phyloP scores from a whole-genome alignment of 2,329 filamentous ascomycete species.

The Colletotrichum tabaci region DNA sequence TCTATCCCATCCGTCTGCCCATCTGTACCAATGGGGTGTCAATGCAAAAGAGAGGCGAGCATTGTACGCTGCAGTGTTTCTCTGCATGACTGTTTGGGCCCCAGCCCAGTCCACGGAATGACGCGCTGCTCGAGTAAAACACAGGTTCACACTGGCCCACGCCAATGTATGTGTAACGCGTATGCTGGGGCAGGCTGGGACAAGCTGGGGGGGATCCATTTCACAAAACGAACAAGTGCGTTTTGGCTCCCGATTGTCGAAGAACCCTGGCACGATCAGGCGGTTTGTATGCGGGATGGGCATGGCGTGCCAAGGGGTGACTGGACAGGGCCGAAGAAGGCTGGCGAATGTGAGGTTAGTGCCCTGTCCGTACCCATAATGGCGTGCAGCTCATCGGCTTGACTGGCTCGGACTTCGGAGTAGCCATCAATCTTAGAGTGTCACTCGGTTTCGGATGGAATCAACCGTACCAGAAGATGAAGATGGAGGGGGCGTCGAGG shows the following conservation, averaged over 20 bases:
- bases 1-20: not conserved
- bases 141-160: not conserved
- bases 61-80: not conserved
- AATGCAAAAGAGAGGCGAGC: not conserved
- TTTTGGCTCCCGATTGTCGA: not conserved
- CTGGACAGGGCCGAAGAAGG: not conserved
- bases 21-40: not conserved
- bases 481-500: too few species aligned
- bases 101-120: not conserved
- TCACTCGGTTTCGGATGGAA: too few species aligned
- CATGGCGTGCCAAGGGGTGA: not conserved
- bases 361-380: not conserved
- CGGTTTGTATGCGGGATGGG: not conserved
- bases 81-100: not conserved
- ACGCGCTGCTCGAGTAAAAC: not conserved
- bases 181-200: too few species aligned
- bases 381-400: not conserved
- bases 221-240: not conserved
- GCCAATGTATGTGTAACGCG: too few species aligned
- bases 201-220: not conserved
- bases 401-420: not conserved
- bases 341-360: not conserved
- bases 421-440: too few species aligned
- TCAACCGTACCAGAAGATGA: too few species aligned
- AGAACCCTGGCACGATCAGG: not conserved